A percentile compares a stretch with the other conserved stretches of the same genome.
Conservation (phyloP, 164 flowering plant species). For the Berberis vulgaris region DNA sequence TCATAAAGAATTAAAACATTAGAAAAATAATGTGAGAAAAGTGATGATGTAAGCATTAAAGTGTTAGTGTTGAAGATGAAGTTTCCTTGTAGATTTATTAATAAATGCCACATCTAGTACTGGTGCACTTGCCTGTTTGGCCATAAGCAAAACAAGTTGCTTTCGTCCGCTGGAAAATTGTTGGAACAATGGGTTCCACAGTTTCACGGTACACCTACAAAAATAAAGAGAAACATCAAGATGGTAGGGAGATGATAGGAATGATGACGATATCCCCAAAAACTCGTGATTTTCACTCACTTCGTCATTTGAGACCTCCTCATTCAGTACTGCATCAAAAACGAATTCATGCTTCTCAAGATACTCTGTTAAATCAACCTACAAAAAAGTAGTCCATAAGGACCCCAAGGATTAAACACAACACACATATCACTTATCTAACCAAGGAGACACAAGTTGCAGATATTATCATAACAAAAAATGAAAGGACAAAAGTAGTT, state of each 20-base stretch:
- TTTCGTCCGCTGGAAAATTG: constrained; percentile 78
- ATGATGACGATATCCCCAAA: not conserved
- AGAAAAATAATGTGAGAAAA: too few species aligned
- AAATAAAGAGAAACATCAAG: constrained; percentile 5
- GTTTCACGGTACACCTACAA: constrained; percentile 78
- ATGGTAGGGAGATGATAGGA: constrained; percentile 1
- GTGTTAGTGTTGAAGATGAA: too few species aligned
- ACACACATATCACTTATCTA: too few species aligned
- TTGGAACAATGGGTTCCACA: constrained; percentile 84
- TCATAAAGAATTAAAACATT: too few species aligned
- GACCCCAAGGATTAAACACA: not conserved
- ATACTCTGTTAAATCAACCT: constrained; percentile 95
- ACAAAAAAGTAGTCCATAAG: constrained; percentile 17
- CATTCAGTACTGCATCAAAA: constrained; percentile 87
- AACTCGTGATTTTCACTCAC: constrained; percentile 27
- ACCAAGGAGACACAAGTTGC: too few species aligned
- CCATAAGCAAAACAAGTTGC: constrained; percentile 99
- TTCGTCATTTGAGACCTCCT: constrained; percentile 84
- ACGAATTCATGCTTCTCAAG: constrained; percentile 89
- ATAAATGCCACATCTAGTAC: not conserved
- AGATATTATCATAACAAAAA: too few species aligned
- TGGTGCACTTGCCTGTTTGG: constrained; percentile 63
- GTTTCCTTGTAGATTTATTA: not conserved
- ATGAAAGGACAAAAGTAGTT: too few species aligned
- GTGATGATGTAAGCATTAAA: too few species aligned